A percentile compares a stretch with the other conserved stretches of the same genome.
Conservation (phyloP, 2,329 filamentous ascomycete species). For the Hypoxylon sp. region DNA sequence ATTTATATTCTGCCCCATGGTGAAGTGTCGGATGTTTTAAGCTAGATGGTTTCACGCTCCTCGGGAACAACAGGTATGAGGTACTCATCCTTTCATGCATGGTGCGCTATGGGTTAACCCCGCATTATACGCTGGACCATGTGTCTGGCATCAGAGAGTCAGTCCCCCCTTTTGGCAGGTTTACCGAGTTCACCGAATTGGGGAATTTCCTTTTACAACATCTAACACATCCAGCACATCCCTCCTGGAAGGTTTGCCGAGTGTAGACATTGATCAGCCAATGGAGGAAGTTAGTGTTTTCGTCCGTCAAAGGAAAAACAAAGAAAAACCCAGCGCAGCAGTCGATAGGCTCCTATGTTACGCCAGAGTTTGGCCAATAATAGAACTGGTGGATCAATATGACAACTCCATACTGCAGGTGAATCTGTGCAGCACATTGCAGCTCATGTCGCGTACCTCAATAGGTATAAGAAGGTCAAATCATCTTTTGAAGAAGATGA, state of each 20-base stretch:
- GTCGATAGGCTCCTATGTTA: not conserved
- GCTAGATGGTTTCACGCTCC: no score
- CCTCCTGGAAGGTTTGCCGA: slow-evolving; percentile 2
- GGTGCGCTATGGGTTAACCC: not conserved
- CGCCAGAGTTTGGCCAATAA: not conserved
- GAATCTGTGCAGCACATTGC: not conserved
- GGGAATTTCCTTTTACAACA: not conserved
- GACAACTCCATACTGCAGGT: not conserved
- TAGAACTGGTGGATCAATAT: not conserved
- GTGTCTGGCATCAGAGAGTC: not conserved
- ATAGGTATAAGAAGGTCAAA: not conserved
- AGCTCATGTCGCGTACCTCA: not conserved
- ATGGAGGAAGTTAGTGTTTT: not conserved
- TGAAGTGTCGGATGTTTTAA: not conserved
- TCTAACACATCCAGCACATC: not conserved
- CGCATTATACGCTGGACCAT: not conserved
- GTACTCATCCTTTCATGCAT: no score
- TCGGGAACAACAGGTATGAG: no score
- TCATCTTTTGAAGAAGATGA: not conserved
- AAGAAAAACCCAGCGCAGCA: not conserved
- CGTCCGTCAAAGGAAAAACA: not conserved
- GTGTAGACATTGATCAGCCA: not conserved
- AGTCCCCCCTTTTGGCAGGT: slow-evolving; percentile 1
- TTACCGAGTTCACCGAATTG: slow-evolving; percentile 1
- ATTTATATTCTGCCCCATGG: not conserved